Evolutionary conservation across 305 asterid species (phyloP), one percentile per base, ranked within the genome.

Genomic region (Fraxinus latifolia): DNA sequence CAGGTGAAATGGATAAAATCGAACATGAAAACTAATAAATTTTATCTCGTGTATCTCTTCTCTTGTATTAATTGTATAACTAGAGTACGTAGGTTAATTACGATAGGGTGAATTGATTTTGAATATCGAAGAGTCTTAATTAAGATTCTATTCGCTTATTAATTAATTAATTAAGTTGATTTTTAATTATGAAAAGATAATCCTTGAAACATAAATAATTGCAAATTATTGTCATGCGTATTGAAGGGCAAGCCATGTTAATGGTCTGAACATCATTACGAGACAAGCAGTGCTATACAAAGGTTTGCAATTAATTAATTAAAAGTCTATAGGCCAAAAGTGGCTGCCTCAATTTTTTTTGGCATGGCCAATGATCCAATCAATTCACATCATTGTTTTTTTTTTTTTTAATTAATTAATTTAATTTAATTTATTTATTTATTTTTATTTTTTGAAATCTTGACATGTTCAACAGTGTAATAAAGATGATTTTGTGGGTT

Each of bases 201-300:
- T 27, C 74, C 9, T 67, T 27, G 17, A 29, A 27, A 67, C 74
- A 67, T 67, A 67, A 27, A 67, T 67, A 23, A 27, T 67, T 67
- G 74, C 74, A 27, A 67, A 27, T 67, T 23, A 67, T 67, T 67
- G 36, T 67, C 74, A 67, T 27, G 74, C 74, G 74, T 67, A 67
- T 67, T 67, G 74, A 27, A 67, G 74, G 74, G n/a, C 33, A 62
- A 62, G 71, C 71, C 71, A 1, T 21, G 71, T 23, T 62, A 62
- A 62, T 62, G 71, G 71, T 21, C 32, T 8, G 19, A 4, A 67
- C 74, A 67, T 67, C 74, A 65, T 65, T 23, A 65, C 33, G 73
- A 65, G 73, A 27, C 73, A 65, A 11, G 36, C 73, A 65, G 33
- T 9, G 34, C 15, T 62, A 62, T 58, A 19, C 68, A 58, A 58